Conservation (phyloP, 495 filamentous ascomycete genomes). For the Chaetomidium leptoderma region DNA sequence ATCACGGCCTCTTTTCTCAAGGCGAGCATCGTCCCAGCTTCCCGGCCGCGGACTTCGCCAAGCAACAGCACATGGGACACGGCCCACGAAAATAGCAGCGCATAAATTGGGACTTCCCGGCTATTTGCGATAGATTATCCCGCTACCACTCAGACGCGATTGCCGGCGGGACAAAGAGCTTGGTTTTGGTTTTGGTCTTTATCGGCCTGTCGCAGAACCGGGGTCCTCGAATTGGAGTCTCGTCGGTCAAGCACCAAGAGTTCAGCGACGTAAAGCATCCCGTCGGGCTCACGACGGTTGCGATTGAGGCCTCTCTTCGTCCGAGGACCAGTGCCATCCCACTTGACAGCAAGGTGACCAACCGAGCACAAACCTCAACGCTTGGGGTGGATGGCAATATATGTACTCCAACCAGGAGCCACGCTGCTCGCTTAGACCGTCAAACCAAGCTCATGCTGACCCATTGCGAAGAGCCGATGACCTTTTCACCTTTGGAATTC, state of each 20-base stretch:
- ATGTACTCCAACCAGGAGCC: slow-evolving; percentile 18
- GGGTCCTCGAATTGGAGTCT: background rate
- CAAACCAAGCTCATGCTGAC: background rate
- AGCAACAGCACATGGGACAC: slow-evolving; percentile 7
- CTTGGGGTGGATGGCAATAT: slow-evolving; percentile 18
- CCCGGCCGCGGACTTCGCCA: slow-evolving; percentile 9
- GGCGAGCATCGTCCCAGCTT: background rate
- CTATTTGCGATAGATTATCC: slow-evolving; percentile 28
- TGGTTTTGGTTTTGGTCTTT: no score
- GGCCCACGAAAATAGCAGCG: slow-evolving; percentile 31
- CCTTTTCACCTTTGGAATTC: background rate
- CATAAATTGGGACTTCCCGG: slow-evolving; percentile 27
- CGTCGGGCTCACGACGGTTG: no score
- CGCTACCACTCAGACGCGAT: slow-evolving; percentile 19
- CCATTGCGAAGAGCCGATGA: slow-evolving; percentile 1
- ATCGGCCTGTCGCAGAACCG: background rate
- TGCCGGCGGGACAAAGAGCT: slow-evolving; percentile 3
- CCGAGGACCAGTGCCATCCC: background rate
- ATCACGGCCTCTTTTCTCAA: background rate
- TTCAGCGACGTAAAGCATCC: no score
- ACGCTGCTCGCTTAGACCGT: slow-evolving; percentile 6
- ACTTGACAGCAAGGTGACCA: background rate
- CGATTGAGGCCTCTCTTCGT: background rate
- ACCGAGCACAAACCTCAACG: background rate
- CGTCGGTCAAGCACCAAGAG: no score